Evolutionary conservation across 1,139 yeast species (phyloP), one percentile per base, ranked within the genome.

Genomic region (Kurtzmaniella natalensis): DNA sequence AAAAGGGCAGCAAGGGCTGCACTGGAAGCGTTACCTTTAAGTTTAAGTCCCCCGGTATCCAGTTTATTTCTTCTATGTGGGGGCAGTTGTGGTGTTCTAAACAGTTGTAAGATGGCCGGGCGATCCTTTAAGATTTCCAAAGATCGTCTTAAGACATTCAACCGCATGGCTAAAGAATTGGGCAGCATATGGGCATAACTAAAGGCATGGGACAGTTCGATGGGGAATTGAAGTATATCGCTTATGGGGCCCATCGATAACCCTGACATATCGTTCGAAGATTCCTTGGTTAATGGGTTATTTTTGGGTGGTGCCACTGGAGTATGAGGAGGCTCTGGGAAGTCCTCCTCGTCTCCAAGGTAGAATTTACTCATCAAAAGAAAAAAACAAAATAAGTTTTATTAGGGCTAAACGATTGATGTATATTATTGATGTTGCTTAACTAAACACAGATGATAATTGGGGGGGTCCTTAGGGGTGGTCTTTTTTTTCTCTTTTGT

Each of bases 151-250:
- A 86, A 63, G 14, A 85, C 88, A 39, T 81, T 80, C 40, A 86
- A 61, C 37, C 95, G 63, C 35, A 85, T 74, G 0, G 94, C 86
- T 38, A 86, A 58, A 2, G 94, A 81, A 48, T 83, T 82, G 15
- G 88, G 92, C 4, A 94, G 81, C 37, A 84, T 63, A 40, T 83
- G 86, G 5, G 94, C 88, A 54, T 85, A 86, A 0, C 94, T 84
- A 50, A 83, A 86, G 2, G 95, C 83, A 51, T 84, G 92, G 2
- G 94, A 75, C 8, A 94, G 82, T 50, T 83, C 92, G 15, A 80
- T 76, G 4, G 94, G 87, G 50, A 82, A 83, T 45, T 66, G 70
- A 22, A 74, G 48, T 20, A 77, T 57, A 32, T 70, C 75, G 14
- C 38, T 36, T 27, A 39, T 25, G 11, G 26, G 19, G 18, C 24